Base-by-base conservation (phyloP, 78 protist species). In the Acrasis kona region DNA sequence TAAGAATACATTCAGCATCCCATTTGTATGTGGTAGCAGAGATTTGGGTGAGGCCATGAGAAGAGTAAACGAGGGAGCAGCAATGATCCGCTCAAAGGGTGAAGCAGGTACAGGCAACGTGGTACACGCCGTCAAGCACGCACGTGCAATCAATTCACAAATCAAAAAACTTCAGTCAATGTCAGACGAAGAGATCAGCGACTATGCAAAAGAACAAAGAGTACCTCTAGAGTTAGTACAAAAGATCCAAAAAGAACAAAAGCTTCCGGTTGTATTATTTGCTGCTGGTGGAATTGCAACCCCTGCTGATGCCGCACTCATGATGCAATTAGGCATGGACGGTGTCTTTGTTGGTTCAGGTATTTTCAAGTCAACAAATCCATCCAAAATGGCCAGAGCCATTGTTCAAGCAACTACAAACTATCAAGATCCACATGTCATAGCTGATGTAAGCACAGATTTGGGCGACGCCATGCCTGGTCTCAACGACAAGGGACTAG, bases 271-370 rank as follows among this genome's bases (percentile, higher is more conserved):
- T n/a, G 95, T 91, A 68, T 88, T 90, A 82, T 95, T 95, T 66
- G 96, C 96, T 27, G 98, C 98, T 28, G 98, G 98, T 65, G 96
- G 98, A 66, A 85, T 95, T 10, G 96, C 96, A 4, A 95, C 96
- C 0, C 98, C 98, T 27, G 96, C 96, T 0, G 98, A 95, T 34
- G 98, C 95, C 0, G 95, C 98, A 5, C 29, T 95, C 66, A 87
- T 91, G 94, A 95, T 92, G 98, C 98, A 94, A 84, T 67, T 93
- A 5, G 97, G 92, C 27, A 81, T 88, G 85, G 98, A 94, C 66
- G 98, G 98, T 67, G 98, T 94, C 38, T 92, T 94, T 67, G 96
- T 92, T 10, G 96, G 96, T 27, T 84, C 90, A 0, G 97, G 97
- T 29, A 93, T 93, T 78, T 93, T 94, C 85, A 89, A 91, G 85